Evolutionary conservation across 129 eudicot species (phyloP).

Genomic region (Flaveria trinervia): DNA sequence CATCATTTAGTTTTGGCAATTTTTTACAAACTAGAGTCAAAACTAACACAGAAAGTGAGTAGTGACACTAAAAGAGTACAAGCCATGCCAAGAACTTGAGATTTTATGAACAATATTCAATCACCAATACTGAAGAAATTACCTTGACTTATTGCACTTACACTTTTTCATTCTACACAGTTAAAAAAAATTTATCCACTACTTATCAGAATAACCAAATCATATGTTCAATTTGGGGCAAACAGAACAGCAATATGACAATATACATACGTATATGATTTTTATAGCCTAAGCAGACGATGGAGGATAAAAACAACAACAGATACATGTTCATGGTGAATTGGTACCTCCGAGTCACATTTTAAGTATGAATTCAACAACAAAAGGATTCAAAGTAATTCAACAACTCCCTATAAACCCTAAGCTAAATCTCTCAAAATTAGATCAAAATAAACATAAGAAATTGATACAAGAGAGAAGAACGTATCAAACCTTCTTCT

Average conservation of each 20-base stretch:
- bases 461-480: conserved; percentile 3
- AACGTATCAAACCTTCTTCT: conserved; percentile 25
- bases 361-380: not conserved
- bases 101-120: conserved; percentile 11
- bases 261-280: not conserved
- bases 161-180: not conserved
- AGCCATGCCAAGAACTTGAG: not conserved
- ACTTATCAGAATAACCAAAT: not conserved
- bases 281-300: not conserved
- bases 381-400: not conserved
- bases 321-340: conserved; percentile 10
- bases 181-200: not conserved
- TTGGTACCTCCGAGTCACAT: not conserved
- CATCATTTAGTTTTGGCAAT: not conserved
- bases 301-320: not conserved
- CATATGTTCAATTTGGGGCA: not conserved
- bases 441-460: not conserved
- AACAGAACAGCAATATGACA: conserved; percentile 2
- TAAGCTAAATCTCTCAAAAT: not conserved
- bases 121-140: not conserved
- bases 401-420: not conserved
- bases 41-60: not conserved
- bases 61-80: not conserved
- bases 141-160: not conserved
- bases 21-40: not conserved